Evolutionary conservation across 352 stramenopile genomes (phyloP), one percentile per base, ranked within the genome.

Genomic region (Pythium chondricola): DNA sequence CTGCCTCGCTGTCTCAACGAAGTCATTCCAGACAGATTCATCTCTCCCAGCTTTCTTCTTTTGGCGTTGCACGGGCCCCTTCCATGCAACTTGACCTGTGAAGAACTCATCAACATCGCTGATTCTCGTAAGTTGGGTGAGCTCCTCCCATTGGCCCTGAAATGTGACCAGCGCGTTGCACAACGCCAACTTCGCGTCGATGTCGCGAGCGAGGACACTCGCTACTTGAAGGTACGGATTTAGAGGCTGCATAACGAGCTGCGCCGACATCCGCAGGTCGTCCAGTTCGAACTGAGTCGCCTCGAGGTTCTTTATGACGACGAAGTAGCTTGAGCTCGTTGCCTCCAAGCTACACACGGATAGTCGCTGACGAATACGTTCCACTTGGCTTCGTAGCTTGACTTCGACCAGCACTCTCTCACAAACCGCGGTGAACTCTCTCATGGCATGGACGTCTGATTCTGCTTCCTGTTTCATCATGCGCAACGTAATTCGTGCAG

Each of bases 101-200:
- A 85, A 76, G 26, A 76, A 85, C 27, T 87, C 75, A 3, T 87
- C 72, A 3, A 80, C 55, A 21, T 87, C 75, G 33, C 83, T 72
- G 0, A 87, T 43, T 30, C 74, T 69, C 3, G 65, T 64, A 21
- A 75, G 48, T 50, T 81, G 63, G 36, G 69, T 84, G 5, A 74
- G 25, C 2, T 68, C 24, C 4, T 61, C 48, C 71, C 72, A 84
- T n/a, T 69, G 33, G 17, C 47, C 48, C 29, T 86, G 70, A 21
- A 84, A 86, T 2, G 10, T 13, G 8, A 61, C 14, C 17, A 86
- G 59, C 4, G 51, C 57, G 14, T 71, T 57, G 14, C 74, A 84
- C 0, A 83, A 33, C 1, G 10, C 9, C 2, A 58, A 40, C 21
- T 67, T 71, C 1, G 46, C 40, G 21, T 74, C 61, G 14, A 83